Conservation (phyloP, 179 eudicot species). For the Heliamphora ciliata region DNA sequence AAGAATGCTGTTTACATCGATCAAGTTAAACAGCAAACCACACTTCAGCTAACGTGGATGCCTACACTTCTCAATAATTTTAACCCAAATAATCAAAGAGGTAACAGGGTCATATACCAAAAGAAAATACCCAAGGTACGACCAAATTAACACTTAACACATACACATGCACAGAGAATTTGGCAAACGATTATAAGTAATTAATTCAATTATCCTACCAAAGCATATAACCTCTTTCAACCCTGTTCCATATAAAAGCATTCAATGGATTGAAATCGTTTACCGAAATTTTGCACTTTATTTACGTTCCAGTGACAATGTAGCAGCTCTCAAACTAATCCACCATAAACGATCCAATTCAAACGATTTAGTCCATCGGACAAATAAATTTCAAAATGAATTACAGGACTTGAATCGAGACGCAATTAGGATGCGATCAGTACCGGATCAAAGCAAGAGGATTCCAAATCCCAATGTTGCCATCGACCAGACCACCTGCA, state of each 20-base stretch:
- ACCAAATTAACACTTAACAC: neutral
- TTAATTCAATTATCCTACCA: neutral
- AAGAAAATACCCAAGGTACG: neutral
- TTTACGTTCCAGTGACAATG: neutral
- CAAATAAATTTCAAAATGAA: neutral
- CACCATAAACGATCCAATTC: constrained; percentile 8
- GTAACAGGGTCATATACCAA: neutral
- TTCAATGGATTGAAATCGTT: neutral
- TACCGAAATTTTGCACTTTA: neutral
- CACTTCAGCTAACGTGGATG: neutral
- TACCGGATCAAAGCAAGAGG: constrained; percentile 62
- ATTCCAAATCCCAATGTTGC: constrained; percentile 71
- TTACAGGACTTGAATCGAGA: neutral
- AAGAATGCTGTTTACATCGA: neutral
- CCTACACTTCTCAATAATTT: neutral
- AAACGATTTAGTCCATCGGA: constrained; percentile 5
- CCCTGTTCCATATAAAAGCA: neutral
- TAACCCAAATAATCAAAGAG: neutral
- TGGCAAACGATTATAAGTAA: neutral
- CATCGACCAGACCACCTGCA: constrained; percentile 80
- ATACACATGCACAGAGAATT: neutral
- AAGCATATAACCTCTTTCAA: neutral
- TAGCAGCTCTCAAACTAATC: neutral
- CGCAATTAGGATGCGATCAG: neutral
- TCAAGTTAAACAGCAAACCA: neutral